Evolutionary conservation across 2,329 filamentous ascomycete genomes (phyloP), one percentile per base, ranked within the genome.

Genomic region (Clarireedia sp.): DNA sequence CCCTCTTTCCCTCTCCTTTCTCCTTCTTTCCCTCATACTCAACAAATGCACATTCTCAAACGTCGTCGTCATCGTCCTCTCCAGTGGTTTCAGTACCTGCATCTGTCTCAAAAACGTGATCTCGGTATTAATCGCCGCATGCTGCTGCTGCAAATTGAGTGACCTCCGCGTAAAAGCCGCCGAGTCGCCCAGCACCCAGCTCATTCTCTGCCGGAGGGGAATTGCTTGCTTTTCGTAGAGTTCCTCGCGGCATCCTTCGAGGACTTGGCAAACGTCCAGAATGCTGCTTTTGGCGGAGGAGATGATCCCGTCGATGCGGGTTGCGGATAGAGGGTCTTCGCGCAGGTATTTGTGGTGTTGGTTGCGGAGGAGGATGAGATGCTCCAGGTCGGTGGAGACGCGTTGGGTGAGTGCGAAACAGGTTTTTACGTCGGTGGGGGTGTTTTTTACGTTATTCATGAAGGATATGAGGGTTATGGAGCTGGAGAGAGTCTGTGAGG

Each of bases 51-150:
- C 12, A 36, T 44, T 51, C 23, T 51, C 49, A 45, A 51, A 51
- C 17, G 37, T 26, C 19, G 23, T 45, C 7, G 21, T 24, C n/a
- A 24, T 26, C 41, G 23, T 8, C 17, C 23, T 23, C n/a, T 23
- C 37, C 19, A 41, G 7, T 21, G 8, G 8, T 26, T 17, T 54
- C 6, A 24, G 14, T 21, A 8, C 16, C 17, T 45, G n/a, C 40
- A 49, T 10, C 24, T 44, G 17, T 3, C 55, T 33, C 51, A 57
- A 37, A 19, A 37, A 54, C 3, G 3, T 26, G 2, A 57, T 57
- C 40, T 57, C 55, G 7, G 45, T 26, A 44, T 43, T 24, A 14
- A 57, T 12, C 7, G 44, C 50, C 16, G 17, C 51, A 57, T 57
- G 55, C 14, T 54, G 49, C 21, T 48, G 43, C 14, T 53, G 49